Base-by-base conservation (phyloP, 2,329 filamentous ascomycete genomes). In the Fusarium caatingaense region DNA sequence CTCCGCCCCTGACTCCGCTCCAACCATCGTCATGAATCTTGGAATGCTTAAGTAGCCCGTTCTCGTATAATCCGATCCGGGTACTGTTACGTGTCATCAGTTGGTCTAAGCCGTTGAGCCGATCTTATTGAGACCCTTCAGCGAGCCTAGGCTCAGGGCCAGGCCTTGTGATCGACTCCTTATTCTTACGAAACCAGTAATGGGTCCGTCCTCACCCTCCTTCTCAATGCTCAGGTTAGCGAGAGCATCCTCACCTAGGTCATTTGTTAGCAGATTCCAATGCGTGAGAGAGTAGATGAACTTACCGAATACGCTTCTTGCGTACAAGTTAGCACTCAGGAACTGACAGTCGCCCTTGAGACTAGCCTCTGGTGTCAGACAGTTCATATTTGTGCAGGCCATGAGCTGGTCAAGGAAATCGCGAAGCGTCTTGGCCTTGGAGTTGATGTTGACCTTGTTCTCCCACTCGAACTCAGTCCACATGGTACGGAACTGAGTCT, bases 401-500 rank as follows among this genome's bases (percentile, higher is more conserved):
- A 98, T 98, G 65, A 99, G 85, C 79, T 97, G 92, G 74, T 93
- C 91, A 70, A 99, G 84, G 88, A 99, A 99, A 21, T 97, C 93
- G 51, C 95, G 89, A 66, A 99, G 86, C 28, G 89, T 92, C 85
- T 95, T 97, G 72, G 93, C 93, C 86, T 98, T 98, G 70, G 93
- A 97, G 83, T 98, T 98, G 84, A 99, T 98, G 84, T 99, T 99
- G 81, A 99, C 95, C 88, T 99, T 99, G 85, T 99, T 99, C 86
- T 99, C 96, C 96, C 96, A 99, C 80, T 99, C 96, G 73, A 99
- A 99, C 79, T 99, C 96, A 40, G 96, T 99, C 96, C 96, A 99
- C 96, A 99, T 99, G n/a, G 93, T 97, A 64, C 96, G 90, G 90
- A 99, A 99, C 77, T 98, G 94, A 13, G 95, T 98, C 85, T 99